Evolutionary conservation across 73 alveolate species (phyloP).

Genomic region (Paramecium pentaurelia): DNA sequence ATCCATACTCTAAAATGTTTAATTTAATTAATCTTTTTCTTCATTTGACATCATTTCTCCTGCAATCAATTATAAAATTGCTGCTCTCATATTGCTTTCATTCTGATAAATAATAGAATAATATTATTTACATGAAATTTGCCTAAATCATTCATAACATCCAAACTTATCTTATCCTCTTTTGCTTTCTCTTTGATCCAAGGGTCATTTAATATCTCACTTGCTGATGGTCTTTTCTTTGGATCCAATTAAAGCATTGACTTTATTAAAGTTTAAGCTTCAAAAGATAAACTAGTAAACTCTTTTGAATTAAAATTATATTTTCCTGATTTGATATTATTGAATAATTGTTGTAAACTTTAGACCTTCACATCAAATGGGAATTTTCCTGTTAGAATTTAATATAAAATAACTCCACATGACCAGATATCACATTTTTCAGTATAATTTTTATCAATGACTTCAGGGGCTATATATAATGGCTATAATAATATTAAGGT

Average conservation of each 20-base stretch:
- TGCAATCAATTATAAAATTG: slow-evolving; percentile 16
- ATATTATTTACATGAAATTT: neutral
- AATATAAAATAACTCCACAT: slow-evolving; percentile 46
- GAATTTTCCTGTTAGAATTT: slow-evolving; percentile 46
- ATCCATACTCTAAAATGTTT: slow-evolving; percentile 58
- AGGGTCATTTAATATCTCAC: slow-evolving; percentile 25
- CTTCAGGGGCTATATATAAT: slow-evolving; percentile 61
- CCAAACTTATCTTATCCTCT: slow-evolving; percentile 27
- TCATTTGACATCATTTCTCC: slow-evolving; percentile 49
- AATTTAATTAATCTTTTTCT: neutral
- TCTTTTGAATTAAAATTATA: neutral
- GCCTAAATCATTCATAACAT: neutral
- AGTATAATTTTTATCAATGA: slow-evolving; percentile 37
- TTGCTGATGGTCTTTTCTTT: slow-evolving; percentile 41
- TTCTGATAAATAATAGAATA: neutral
- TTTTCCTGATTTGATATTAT: slow-evolving; percentile 29
- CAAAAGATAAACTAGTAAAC: neutral
- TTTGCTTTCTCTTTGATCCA: slow-evolving; percentile 52
- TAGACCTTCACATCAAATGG: slow-evolving; percentile 50
- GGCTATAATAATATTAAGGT: neutral
- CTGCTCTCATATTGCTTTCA: slow-evolving; percentile 51
- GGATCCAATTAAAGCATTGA: slow-evolving; percentile 41
- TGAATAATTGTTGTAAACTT: neutral
- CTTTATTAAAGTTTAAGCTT: slow-evolving; percentile 33
- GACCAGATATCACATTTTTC: slow-evolving; percentile 63